Conservation (phyloP, 495 filamentous ascomycete species). For the Stereocaulon alpinum region DNA sequence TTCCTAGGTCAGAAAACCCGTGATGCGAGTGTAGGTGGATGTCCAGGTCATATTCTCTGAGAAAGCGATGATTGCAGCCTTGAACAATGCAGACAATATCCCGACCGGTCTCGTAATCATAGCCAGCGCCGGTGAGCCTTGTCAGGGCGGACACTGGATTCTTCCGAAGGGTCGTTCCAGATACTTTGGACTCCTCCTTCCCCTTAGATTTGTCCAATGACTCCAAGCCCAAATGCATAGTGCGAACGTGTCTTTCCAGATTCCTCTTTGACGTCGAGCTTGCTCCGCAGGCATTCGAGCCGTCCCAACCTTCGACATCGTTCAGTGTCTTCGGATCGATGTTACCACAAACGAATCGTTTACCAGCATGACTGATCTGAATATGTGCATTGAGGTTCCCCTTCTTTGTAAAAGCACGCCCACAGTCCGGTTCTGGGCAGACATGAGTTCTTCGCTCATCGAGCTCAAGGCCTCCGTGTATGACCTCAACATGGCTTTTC, state of each 20-base stretch:
- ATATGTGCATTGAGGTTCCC: conserved; percentile 74
- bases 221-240: conserved; percentile 54
- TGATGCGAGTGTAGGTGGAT: conserved; percentile 53
- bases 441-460: conserved; percentile 46
- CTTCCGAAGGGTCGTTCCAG: conserved; percentile 14
- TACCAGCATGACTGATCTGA: conserved; percentile 58
- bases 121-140: conserved; percentile 49
- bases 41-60: conserved; percentile 55
- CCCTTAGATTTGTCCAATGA: conserved; percentile 30
- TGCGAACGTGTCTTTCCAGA: conserved; percentile 73
- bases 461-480: conserved; percentile 51
- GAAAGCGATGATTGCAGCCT: conserved; percentile 50
- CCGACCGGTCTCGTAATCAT: conserved; percentile 42
- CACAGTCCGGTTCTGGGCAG: conserved; percentile 57
- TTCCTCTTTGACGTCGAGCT: conserved; percentile 59
- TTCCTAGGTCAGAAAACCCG: conserved; percentile 38
- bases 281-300: conserved; percentile 55
- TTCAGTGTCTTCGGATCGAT: conserved; percentile 46
- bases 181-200: conserved; percentile 2
- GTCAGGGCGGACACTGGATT: conserved; percentile 25
- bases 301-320: conserved; percentile 55
- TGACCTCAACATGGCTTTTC: conserved; percentile 57
- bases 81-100: conserved; percentile 45
- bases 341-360: conserved; percentile 62
- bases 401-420: conserved; percentile 61